A percentile compares a stretch with the other conserved stretches of the same genome.
These are phyloP conservation scores for Scenedesmus sp. DNA, from an alignment of 163 green algal genomes.

Conservation along the genomic window DNA sequence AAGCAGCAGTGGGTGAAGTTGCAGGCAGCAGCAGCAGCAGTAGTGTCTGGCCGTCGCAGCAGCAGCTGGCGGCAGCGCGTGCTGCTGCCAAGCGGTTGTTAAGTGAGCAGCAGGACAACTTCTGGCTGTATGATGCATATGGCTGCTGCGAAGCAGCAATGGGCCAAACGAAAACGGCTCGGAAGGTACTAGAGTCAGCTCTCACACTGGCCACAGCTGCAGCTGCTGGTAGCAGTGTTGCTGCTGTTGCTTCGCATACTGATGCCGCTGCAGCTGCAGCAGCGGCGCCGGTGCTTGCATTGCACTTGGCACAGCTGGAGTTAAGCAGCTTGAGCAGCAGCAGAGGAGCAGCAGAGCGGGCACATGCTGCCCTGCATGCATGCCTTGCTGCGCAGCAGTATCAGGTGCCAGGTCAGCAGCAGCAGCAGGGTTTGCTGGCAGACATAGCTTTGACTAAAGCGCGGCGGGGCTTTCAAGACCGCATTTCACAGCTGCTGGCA, in stretches of 20 bases:
- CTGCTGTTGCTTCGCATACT: background rate
- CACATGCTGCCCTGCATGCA: slow-evolving; percentile 36
- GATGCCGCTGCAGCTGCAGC: slow-evolving; percentile 35
- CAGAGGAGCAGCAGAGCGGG: slow-evolving; percentile 9
- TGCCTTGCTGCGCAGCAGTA: slow-evolving; percentile 42
- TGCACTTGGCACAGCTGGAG: slow-evolving; percentile 24
- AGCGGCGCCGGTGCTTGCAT: background rate
- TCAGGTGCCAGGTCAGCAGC: slow-evolving; percentile 32
- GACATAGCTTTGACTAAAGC: slow-evolving; percentile 43
- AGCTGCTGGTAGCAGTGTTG: background rate
- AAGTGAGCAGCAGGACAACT: slow-evolving; percentile 31
- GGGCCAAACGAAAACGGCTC: slow-evolving; percentile 26
- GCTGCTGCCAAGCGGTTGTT: slow-evolving; percentile 45
- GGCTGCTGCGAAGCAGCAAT: slow-evolving; percentile 29
- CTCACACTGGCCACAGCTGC: slow-evolving; percentile 21
- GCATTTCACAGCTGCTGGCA: slow-evolving; percentile 6
- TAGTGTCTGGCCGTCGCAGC: background rate
- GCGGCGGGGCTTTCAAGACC: slow-evolving; percentile 61
- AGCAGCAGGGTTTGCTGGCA: slow-evolving; percentile 32
- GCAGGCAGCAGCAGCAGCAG: slow-evolving; percentile 26
- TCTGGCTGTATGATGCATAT: slow-evolving; percentile 43
- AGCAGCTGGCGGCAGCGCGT: slow-evolving; percentile 8
- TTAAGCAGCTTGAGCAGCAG: background rate
- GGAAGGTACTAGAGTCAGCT: slow-evolving; percentile 35
- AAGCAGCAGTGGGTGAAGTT: background rate